Evolutionary conservation across 208 protist species (phyloP).

Genomic region (Leishmania amazonensis): DNA sequence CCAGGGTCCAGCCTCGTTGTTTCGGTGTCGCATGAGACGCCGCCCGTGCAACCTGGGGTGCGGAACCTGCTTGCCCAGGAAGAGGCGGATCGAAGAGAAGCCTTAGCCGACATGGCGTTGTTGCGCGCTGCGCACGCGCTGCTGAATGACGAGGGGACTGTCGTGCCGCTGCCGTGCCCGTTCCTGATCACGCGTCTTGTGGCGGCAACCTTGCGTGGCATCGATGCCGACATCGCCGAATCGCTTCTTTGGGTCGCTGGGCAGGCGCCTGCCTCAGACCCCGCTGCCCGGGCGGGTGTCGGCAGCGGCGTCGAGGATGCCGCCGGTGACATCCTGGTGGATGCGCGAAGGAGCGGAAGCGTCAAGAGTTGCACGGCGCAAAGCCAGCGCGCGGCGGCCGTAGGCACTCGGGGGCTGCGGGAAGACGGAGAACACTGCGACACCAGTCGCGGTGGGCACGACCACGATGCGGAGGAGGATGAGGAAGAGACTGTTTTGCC

Average conservation of each 20-base stretch:
- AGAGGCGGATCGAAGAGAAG: conserved; percentile 20
- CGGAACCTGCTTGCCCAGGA: conserved; percentile 19
- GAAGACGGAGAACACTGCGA: neutral
- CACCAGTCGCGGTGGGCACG: neutral
- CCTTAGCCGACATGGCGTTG: conserved; percentile 15
- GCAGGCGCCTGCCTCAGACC: neutral
- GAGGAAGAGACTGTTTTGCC: neutral
- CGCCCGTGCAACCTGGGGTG: conserved; percentile 16
- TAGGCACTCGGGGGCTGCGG: neutral
- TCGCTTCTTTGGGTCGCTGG: conserved; percentile 36
- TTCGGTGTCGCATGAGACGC: conserved; percentile 15
- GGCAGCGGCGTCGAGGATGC: neutral
- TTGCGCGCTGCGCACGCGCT: conserved; percentile 42
- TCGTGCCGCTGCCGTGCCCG: conserved; percentile 35
- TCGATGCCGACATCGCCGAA: conserved; percentile 28
- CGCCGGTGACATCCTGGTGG: neutral
- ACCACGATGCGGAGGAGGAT: neutral
- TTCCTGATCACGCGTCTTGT: conserved; percentile 74
- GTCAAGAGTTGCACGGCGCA: neutral
- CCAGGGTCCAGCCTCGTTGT: conserved; percentile 34
- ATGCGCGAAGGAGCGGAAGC: neutral
- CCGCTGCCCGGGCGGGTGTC: neutral
- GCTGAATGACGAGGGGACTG: conserved; percentile 44
- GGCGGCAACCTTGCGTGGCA: conserved; percentile 42
- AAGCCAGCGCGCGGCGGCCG: neutral